A percentile compares a stretch with the other conserved stretches of the same genome.
phyloP scores from a whole-genome alignment of 2,329 filamentous ascomycete genomes.

The Paracoccidioides lutzii region DNA sequence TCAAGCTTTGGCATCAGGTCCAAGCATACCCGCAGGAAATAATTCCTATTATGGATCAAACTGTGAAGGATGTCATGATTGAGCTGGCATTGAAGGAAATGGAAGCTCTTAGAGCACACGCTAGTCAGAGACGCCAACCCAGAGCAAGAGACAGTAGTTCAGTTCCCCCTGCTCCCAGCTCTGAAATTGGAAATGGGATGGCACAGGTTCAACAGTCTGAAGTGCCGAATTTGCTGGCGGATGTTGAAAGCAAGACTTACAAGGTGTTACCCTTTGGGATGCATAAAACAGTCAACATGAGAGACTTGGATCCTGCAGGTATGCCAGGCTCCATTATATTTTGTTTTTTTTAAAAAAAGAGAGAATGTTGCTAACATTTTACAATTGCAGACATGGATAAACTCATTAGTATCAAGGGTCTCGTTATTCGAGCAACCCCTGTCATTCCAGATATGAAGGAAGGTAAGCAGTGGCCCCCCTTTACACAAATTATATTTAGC shows the following conservation, averaged over 20 bases:
- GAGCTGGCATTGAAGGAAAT: constrained; percentile 75
- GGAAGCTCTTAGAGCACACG: constrained; percentile 50
- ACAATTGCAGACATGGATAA: constrained; percentile 71
- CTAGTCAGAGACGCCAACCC: constrained; percentile 33
- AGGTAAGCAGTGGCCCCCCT: constrained; percentile 26
- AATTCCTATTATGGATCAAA: constrained; percentile 90
- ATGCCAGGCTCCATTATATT: constrained; percentile 15
- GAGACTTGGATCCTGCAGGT: constrained; percentile 83
- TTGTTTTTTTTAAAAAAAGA: background rate
- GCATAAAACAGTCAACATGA: constrained; percentile 75
- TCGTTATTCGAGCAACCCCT: constrained; percentile 89
- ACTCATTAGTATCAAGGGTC: constrained; percentile 82
- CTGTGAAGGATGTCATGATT: constrained; percentile 83
- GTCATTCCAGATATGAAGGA: constrained; percentile 99
- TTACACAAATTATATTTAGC: background rate
- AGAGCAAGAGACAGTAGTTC: constrained; percentile 50
- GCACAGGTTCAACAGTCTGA: constrained; percentile 24
- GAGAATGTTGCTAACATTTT: background rate
- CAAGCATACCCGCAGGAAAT: constrained; percentile 94
- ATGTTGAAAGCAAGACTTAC: constrained; percentile 68
- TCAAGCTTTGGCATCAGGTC: constrained; percentile 90
- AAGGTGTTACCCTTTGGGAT: constrained; percentile 82
- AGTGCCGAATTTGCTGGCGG: constrained; percentile 58
- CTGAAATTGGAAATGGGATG: constrained; percentile 50
- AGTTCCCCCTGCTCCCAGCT: constrained; percentile 64